phyloP scores from a whole-genome alignment of 176 grass and related monocot species.

The Carex scoparia region DNA sequence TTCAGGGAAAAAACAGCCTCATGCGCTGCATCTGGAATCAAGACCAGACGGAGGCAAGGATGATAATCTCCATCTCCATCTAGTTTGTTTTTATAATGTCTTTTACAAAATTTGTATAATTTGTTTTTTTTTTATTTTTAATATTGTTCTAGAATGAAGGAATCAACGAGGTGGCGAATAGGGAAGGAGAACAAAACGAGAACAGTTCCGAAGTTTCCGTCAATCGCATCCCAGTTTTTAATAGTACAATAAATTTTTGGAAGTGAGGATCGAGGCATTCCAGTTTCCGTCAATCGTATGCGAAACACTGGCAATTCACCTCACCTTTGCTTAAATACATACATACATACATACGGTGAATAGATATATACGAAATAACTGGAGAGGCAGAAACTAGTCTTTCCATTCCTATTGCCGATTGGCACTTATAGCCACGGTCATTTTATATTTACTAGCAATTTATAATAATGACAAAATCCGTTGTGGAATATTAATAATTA shows the following conservation, averaged over 20 bases:
- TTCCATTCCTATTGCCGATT: too few relatives aligned
- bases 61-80: neutral
- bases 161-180: neutral
- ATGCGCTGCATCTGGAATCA: neutral
- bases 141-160: neutral
- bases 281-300: too few relatives aligned
- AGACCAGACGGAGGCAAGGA: neutral
- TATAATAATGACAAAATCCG: too few relatives aligned
- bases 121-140: neutral
- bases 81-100: neutral
- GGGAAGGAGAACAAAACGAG: neutral
- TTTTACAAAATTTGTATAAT: neutral
- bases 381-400: too few relatives aligned
- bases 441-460: too few relatives aligned
- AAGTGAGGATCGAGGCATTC: too few relatives aligned
- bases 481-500: too few relatives aligned
- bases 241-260: neutral
- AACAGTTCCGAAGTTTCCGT: neutral
- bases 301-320: neutral
- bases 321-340: too few relatives aligned
- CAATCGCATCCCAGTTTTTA: neutral
- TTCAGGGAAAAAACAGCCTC: neutral
- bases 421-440: too few relatives aligned
- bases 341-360: neutral
- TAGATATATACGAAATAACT: too few relatives aligned